Conservation (phyloP, 2,329 filamentous ascomycete genomes). For the Botryotinia convoluta region DNA sequence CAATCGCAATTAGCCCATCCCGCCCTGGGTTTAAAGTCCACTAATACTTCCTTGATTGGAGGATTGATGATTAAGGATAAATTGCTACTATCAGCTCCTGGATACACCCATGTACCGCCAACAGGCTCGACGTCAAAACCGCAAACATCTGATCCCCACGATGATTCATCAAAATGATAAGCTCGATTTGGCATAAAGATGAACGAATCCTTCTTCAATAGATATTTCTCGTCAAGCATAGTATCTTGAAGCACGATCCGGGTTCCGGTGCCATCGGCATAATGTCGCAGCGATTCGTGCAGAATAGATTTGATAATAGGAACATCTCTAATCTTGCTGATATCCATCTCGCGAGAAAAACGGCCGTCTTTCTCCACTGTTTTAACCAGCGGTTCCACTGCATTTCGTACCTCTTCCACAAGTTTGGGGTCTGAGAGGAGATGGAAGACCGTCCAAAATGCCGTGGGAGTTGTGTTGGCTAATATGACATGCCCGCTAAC, state of each 20-base stretch:
- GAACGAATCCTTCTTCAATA: slow-evolving; percentile 8
- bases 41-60: too few species aligned
- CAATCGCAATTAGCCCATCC: too few species aligned
- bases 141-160: background rate
- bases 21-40: too few species aligned
- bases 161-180: background rate
- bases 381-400: background rate
- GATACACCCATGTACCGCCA: too few species aligned
- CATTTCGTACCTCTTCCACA: background rate
- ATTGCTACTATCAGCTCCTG: too few species aligned
- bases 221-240: background rate
- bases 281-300: background rate
- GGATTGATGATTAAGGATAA: too few species aligned
- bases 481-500: background rate
- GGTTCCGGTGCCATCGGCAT: background rate
- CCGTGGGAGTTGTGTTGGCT: background rate
- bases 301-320: background rate
- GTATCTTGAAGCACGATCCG: slow-evolving; percentile 1
- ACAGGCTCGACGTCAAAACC: too few species aligned
- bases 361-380: background rate
- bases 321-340: background rate
- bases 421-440: background rate
- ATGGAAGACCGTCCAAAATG: slow-evolving; percentile 3
- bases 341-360: background rate
- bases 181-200: background rate